These are phyloP conservation scores for Elsinoe fawcettii DNA, from an alignment of 2,329 filamentous ascomycete genomes.

Conservation along the genomic window DNA sequence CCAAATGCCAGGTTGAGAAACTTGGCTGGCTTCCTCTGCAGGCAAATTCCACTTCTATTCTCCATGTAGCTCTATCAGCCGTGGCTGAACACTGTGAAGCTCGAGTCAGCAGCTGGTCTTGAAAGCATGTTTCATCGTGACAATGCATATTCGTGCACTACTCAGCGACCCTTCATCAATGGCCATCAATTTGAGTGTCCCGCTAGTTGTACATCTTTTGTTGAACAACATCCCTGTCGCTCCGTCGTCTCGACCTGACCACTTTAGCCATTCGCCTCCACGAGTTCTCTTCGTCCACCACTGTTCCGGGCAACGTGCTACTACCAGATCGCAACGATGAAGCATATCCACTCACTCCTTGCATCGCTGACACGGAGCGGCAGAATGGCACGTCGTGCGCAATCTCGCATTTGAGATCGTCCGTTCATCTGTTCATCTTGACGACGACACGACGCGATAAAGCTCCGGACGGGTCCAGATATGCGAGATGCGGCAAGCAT, in stretches of 20 bases:
- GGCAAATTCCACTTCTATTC: neutral
- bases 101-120: neutral
- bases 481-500: slow-evolving; percentile 5
- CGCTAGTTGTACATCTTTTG: neutral
- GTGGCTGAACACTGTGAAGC: neutral
- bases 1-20: neutral
- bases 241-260: neutral
- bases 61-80: neutral
- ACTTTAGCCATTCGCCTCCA: neutral
- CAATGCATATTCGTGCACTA: neutral
- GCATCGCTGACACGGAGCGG: neutral
- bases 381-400: neutral
- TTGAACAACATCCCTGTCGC: neutral
- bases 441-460: neutral
- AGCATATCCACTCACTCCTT: neutral
- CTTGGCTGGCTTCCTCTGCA: neutral
- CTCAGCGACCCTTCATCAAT: neutral
- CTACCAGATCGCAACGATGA: neutral
- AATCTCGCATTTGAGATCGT: slow-evolving; percentile 10
- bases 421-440: slow-evolving; percentile 7
- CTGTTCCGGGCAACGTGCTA: neutral
- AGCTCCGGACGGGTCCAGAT: neutral
- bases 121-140: neutral
- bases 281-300: neutral
- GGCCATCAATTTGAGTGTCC: neutral